These are phyloP conservation scores for Fraxinus excelsior DNA, from an alignment of 257 asterid species.

Conservation along the genomic window DNA sequence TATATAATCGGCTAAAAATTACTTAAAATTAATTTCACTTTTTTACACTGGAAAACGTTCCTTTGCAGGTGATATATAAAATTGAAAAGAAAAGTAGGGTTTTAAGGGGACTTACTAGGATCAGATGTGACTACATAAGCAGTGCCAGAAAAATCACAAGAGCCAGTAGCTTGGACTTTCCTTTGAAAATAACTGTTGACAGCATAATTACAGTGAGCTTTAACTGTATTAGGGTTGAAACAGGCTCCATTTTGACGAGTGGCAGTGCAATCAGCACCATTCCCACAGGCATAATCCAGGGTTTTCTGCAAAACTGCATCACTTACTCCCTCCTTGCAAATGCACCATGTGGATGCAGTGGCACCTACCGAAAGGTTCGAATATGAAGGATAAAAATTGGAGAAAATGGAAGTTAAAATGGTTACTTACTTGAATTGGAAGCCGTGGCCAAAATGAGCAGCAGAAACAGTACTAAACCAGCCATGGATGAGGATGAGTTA, in stretches of 20 bases:
- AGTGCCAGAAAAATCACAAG: conserved; percentile 77
- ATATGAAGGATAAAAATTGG: not conserved
- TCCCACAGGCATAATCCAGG: conserved; percentile 86
- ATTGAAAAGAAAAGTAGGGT: not conserved
- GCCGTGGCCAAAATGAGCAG: conserved; percentile 67
- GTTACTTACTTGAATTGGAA: conserved; percentile 74
- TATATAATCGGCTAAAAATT: no score
- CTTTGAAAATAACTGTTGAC: conserved; percentile 81
- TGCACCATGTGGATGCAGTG: conserved; percentile 55
- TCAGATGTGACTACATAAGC: conserved; percentile 50
- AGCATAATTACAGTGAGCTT: conserved; percentile 80
- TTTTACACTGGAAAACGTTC: no score
- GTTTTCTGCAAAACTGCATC: conserved; percentile 61
- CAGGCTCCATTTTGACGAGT: conserved; percentile 56
- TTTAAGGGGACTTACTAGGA: conserved; percentile 53
- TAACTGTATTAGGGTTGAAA: conserved; percentile 67
- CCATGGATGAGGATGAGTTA: not conserved
- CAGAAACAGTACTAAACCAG: conserved; percentile 31
- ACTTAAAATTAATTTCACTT: no score
- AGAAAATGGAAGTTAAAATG: not conserved
- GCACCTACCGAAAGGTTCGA: conserved; percentile 44
- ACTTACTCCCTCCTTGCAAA: conserved; percentile 71
- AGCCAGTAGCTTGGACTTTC: conserved; percentile 48
- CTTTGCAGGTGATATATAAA: no score
- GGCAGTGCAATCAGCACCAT: conserved; percentile 81